These are phyloP conservation scores for Hirsutella minnesotensis DNA, from an alignment of 2,329 filamentous ascomycete genomes.

Conservation along the genomic window DNA sequence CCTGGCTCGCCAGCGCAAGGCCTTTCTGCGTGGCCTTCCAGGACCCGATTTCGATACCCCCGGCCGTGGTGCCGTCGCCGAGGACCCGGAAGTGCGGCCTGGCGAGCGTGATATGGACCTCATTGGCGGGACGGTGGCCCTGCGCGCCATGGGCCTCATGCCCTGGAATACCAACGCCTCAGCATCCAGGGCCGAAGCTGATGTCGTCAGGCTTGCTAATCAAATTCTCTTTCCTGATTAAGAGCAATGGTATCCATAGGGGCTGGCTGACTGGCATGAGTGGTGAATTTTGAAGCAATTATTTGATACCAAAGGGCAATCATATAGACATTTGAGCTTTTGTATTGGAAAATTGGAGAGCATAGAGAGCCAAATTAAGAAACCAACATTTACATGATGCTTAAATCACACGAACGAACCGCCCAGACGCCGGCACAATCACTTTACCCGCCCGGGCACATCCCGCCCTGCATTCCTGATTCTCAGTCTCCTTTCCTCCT, in stretches of 20 bases:
- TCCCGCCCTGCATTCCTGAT: too few species aligned
- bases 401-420: too few species aligned
- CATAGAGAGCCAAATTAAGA: too few species aligned
- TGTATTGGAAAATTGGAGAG: too few species aligned
- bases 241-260: neutral
- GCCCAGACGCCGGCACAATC: too few species aligned
- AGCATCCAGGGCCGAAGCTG: conserved; percentile 29
- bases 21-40: conserved; percentile 41
- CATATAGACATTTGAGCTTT: too few species aligned
- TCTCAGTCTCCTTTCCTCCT: too few species aligned
- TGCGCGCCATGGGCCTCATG: conserved; percentile 46
- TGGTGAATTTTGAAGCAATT: too few species aligned
- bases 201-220: conserved; percentile 41
- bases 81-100: conserved; percentile 36
- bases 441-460: too few species aligned
- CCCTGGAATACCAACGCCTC: conserved; percentile 28
- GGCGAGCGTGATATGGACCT: conserved; percentile 39
- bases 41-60: conserved; percentile 44
- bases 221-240: conserved; percentile 25
- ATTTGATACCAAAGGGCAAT: too few species aligned
- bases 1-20: conserved; percentile 44
- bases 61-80: conserved; percentile 33
- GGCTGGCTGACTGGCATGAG: too few species aligned
- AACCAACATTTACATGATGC: too few species aligned
- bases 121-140: conserved; percentile 35